Percentiles rank a stretch among this genome's conserved stretches.
phyloP scores from a whole-genome alignment of 2,329 filamentous ascomycete species.

The Ophiognomonia clavigignenti-juglandacearum region DNA sequence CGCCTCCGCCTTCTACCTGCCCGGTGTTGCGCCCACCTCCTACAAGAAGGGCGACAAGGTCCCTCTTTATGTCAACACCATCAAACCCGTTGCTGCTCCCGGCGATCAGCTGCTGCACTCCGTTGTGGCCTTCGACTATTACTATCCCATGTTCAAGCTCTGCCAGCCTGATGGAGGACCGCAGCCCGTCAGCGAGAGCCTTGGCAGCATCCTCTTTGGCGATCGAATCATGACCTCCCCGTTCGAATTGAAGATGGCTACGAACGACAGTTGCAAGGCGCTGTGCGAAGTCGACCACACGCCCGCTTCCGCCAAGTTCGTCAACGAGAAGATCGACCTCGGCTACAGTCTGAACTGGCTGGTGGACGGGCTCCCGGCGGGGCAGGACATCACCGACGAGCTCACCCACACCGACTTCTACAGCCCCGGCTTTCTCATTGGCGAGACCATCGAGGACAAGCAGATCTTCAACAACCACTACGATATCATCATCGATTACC shows the following conservation, averaged over 20 bases:
- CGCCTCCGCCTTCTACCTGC: slow-evolving; percentile 83
- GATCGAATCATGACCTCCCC: slow-evolving; percentile 97
- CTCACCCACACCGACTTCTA: slow-evolving; percentile 77
- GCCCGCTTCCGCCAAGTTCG: slow-evolving; percentile 65
- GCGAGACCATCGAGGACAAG: slow-evolving; percentile 51
- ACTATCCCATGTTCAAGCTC: slow-evolving; percentile 82
- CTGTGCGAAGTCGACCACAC: slow-evolving; percentile 67
- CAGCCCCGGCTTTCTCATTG: slow-evolving; percentile 84
- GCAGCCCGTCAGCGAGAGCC: slow-evolving; percentile 75
- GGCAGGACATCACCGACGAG: slow-evolving; percentile 74
- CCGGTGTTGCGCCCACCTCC: slow-evolving; percentile 88
- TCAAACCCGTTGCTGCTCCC: slow-evolving; percentile 76
- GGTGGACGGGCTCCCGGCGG: slow-evolving; percentile 88
- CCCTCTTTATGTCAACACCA: slow-evolving; percentile 85
- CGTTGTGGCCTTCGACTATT: slow-evolving; percentile 96
- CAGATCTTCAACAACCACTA: slow-evolving; percentile 86
- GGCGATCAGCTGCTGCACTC: slow-evolving; percentile 80
- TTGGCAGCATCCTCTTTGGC: slow-evolving; percentile 95
- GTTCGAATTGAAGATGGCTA: slow-evolving; percentile 80
- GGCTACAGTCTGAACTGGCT: slow-evolving; percentile 95
- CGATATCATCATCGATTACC: slow-evolving; percentile 89
- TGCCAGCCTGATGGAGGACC: slow-evolving; percentile 75
- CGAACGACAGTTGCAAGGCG: slow-evolving; percentile 81
- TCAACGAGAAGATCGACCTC: slow-evolving; percentile 76
- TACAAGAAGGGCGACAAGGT: slow-evolving; percentile 78